Evolutionary conservation across 2,329 filamentous ascomycete genomes (phyloP).

Genomic region (Bimuria novae-zelandiae): DNA sequence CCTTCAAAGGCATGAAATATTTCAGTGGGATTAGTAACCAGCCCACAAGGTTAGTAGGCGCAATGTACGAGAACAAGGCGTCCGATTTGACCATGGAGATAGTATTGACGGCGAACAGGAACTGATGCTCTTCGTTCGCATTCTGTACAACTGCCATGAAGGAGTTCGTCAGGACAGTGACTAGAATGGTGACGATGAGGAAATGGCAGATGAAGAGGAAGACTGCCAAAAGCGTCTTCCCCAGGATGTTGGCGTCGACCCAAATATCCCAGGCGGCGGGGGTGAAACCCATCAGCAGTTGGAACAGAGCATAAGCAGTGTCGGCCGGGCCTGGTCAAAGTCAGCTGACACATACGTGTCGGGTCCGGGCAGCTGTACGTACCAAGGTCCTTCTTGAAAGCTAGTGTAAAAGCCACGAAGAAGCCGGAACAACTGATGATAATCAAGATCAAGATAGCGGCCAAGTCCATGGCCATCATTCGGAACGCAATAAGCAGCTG

Average conservation of each 20-base stretch:
- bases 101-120: slow-evolving; percentile 93
- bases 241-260: slow-evolving; percentile 80
- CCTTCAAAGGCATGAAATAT: slow-evolving; percentile 76
- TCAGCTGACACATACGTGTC: background rate
- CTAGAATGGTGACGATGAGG: slow-evolving; percentile 88
- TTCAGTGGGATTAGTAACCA: slow-evolving; percentile 86
- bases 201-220: slow-evolving; percentile 97
- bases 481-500: slow-evolving; percentile 92
- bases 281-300: slow-evolving; percentile 94
- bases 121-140: slow-evolving; percentile 88
- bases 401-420: slow-evolving; percentile 90
- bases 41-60: slow-evolving; percentile 87
- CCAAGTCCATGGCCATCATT: slow-evolving; percentile 88
- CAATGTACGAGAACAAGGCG: slow-evolving; percentile 89
- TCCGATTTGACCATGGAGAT: slow-evolving; percentile 99
- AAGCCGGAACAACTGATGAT: slow-evolving; percentile 91
- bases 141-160: slow-evolving; percentile 96
- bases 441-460: slow-evolving; percentile 82
- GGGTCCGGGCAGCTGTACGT: no score
- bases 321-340: slow-evolving; percentile 56
- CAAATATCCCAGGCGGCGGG: slow-evolving; percentile 91
- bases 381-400: slow-evolving; percentile 71
- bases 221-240: slow-evolving; percentile 73
- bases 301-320: slow-evolving; percentile 89
- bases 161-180: slow-evolving; percentile 94